Base-by-base conservation (phyloP, 345 rosid genomes). In the Psidium friedrichsthalianum region DNA sequence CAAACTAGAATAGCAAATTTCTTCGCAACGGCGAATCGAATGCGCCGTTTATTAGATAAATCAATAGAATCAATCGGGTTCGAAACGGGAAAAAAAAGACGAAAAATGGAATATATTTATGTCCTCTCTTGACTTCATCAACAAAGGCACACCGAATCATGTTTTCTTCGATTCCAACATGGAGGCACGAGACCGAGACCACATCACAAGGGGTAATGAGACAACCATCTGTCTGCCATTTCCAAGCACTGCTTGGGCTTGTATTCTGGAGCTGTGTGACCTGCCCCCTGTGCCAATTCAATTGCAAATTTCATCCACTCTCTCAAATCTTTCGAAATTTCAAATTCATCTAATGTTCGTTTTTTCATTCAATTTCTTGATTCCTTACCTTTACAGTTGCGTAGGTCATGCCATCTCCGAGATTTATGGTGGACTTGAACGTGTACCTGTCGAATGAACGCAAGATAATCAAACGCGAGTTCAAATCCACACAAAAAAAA, bases 251-350 rank as follows among this genome's bases (percentile, higher is more conserved):
- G 54, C 51, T 24, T 74, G 27, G 88, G 88, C 3, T 83, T 86
- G 83, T 86, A 86, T 24, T 86, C 88, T 27, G 88, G 88, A 51
- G 88, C 83, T 32, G 88, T 86, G 51, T 86, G 88, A 1, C 88
- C 88, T 15, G 74, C 88, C 27, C 85, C 88, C 88, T 86, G 86
- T 27, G 10, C 29, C 87, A 58, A 61, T 16, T 22, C 1, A 83
- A 14, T 42, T 53, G 29, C 49, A 36, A 36, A 40, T 32, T 32
- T 11, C 76, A 32, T 64, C 18, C 74, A 61, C 6, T 55, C 76
- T 64, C 27, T 44, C 25, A 20, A 20, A 29, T 42, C 6, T 21
- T 5, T 81, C 74, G 5, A 24, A 61, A 22, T 44, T 22, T 18
- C 24, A 80, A 11, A 15, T 13, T n/a, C 56, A n/a, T 29, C 40